A percentile compares a stretch with the other conserved stretches of the same genome.
phyloP scores from a whole-genome alignment of 192 early-diverging fungal species.

The Linnemannia elongata region DNA sequence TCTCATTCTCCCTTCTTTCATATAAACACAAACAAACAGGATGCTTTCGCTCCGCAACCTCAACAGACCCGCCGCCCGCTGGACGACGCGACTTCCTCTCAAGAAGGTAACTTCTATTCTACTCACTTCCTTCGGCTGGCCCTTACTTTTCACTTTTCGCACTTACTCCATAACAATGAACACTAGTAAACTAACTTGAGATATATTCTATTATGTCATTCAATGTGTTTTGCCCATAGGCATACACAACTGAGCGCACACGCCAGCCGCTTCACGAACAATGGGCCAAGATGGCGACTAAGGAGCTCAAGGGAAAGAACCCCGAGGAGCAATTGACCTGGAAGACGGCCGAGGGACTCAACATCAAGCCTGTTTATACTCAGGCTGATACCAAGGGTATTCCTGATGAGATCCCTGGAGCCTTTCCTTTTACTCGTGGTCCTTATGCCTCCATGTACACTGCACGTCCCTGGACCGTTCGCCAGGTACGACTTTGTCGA shows the following conservation, averaged over 20 bases:
- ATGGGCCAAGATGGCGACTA: conserved; percentile 81
- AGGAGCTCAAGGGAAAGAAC: conserved; percentile 92
- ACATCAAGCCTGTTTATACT: conserved; percentile 90
- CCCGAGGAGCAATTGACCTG: conserved; percentile 80
- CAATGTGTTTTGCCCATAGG: neutral
- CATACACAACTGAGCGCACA: conserved; percentile 46
- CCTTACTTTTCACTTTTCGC: neutral
- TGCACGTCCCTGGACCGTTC: conserved; percentile 87
- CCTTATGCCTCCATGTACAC: conserved; percentile 90
- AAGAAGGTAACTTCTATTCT: conserved; percentile 29
- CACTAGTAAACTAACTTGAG: too few species aligned
- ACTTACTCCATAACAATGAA: too few species aligned
- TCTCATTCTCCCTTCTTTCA: neutral
- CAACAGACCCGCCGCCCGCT: conserved; percentile 34
- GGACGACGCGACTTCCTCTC: conserved; percentile 32
- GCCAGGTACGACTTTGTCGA: conserved; percentile 65
- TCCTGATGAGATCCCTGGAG: conserved; percentile 82
- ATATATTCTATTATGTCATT: neutral
- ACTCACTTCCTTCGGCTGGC: neutral
- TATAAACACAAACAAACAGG: neutral
- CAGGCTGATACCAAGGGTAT: conserved; percentile 74
- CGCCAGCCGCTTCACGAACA: conserved; percentile 75
- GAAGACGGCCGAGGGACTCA: conserved; percentile 87
- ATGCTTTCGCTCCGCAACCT: conserved; percentile 49
- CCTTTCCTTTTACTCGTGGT: conserved; percentile 90